Conservation (phyloP, 768 basidiomycete species). For the Tulasnella calospora region DNA sequence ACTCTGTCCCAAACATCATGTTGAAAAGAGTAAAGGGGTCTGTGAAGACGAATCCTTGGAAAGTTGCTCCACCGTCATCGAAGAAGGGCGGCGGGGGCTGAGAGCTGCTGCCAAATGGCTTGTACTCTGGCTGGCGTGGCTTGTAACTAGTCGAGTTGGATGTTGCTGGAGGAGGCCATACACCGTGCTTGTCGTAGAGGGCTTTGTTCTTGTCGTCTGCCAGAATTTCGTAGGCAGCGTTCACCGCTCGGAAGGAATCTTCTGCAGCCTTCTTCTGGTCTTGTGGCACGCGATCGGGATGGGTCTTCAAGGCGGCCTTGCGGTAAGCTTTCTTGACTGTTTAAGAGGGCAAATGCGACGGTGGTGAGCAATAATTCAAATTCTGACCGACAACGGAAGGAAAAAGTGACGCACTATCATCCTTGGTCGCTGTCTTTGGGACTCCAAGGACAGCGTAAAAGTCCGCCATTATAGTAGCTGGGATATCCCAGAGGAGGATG, state of each 20-base stretch:
- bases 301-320: constrained; percentile 25
- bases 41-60: constrained; percentile 22
- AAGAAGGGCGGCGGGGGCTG: constrained; percentile 13
- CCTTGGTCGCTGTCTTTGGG: constrained; percentile 22
- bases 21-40: constrained; percentile 26
- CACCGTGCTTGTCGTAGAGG: constrained; percentile 28
- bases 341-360: not conserved
- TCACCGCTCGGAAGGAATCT: constrained; percentile 28
- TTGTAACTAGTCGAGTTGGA: not conserved
- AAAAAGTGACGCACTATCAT: constrained; percentile 24
- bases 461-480: constrained; percentile 8
- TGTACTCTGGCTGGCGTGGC: constrained; percentile 17
- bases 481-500: not conserved
- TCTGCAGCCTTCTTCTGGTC: constrained; percentile 26
- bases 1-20: constrained; percentile 3
- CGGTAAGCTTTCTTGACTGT: constrained; percentile 29
- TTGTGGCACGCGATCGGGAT: constrained; percentile 27
- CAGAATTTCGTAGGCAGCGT: constrained; percentile 28
- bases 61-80: constrained; percentile 4
- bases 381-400: not conserved
- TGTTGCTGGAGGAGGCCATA: constrained; percentile 18
- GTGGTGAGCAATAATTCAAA: not conserved
- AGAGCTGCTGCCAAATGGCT: not conserved
- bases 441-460: constrained; percentile 28
- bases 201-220: constrained; percentile 16